Evolutionary conservation across 2,329 filamentous ascomycete species (phyloP), one percentile per base, ranked within the genome.

Genomic region (Phialophora verrucosa): DNA sequence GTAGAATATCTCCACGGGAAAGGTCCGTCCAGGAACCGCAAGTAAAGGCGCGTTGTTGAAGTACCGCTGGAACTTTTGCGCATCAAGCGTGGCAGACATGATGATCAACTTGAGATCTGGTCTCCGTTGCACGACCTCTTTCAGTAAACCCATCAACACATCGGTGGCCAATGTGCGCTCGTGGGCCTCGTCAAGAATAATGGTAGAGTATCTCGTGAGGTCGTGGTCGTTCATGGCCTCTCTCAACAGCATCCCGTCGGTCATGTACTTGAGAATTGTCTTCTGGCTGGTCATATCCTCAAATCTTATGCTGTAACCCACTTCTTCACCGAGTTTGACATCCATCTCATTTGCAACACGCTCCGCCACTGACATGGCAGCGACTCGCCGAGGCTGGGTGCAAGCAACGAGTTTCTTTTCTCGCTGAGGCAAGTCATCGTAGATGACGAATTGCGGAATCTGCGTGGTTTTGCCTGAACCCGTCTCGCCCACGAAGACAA

Each of bases 391-490:
- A 69, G 95, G 95, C 80, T 99, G 95, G 5, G 95, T 99, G 84
- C 95, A 99, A 65, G 94, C 95, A 66, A 99, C 90, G 80, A 97
- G 89, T 83, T 97, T 97, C 77, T 88, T 86, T 73, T 89, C 88
- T 69, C 88, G 83, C 74, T 98, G 92, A 29, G 95, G 94, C 35
- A 97, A 86, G 79, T 99, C 95, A 81, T 99, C 95, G 84, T 91
- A 98, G 49, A 99, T 88, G 71, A 99, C 94, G 78, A 97, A 99
- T 79, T 99, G 95, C 1, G 95, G 95, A 68, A 99, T 98, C 83
- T 99, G 95, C 0, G 95, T 99, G 4, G 95, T 99, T 83, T 99
- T 99, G 82, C 95, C 95, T 72, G 95, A 99, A 87, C 96, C 95
- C 8, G 95, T 99, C 84, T 99, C 95, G 83, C 95, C 95, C 71